Conservation (phyloP, 169 alveolate species). For the Neospora caninum region DNA sequence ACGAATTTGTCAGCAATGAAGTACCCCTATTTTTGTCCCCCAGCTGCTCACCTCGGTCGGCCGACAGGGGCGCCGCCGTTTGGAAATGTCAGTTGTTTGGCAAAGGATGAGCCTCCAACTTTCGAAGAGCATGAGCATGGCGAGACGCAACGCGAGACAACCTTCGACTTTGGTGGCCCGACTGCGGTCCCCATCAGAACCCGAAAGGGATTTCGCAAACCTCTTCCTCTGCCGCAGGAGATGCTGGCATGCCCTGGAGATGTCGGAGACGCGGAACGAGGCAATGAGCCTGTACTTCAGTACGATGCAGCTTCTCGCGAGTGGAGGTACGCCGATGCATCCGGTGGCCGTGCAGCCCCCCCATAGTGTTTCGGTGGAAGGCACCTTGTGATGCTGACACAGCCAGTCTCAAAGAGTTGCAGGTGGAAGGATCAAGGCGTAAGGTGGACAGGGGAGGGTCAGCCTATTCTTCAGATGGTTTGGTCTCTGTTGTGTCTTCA, state of each 20-base stretch:
- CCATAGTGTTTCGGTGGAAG: not conserved
- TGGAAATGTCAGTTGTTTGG: not conserved
- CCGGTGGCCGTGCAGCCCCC: not conserved
- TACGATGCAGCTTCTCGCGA: conserved; percentile 67
- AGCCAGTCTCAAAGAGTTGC: not conserved
- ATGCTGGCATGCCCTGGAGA: conserved; percentile 66
- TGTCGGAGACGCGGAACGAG: conserved; percentile 51
- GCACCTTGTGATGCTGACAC: not conserved
- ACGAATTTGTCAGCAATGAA: not conserved
- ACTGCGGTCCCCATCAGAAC: conserved; percentile 68
- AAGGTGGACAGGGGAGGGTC: too few species aligned
- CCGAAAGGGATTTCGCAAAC: conserved; percentile 65
- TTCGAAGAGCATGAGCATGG: not conserved
- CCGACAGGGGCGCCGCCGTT: not conserved
- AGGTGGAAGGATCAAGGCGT: not conserved
- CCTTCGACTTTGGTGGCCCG: conserved; percentile 42
- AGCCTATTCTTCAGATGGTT: too few species aligned
- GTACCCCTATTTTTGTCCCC: conserved; percentile 22
- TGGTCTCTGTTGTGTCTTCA: not conserved
- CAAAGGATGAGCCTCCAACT: not conserved
- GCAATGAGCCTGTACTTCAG: conserved; percentile 66
- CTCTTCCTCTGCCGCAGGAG: conserved; percentile 68
- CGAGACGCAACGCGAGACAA: not conserved
- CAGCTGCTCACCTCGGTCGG: not conserved
- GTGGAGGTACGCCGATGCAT: conserved; percentile 48